These are phyloP conservation scores for Sphaerulina vaccinii DNA, from an alignment of 2,329 filamentous ascomycete genomes.

Conservation along the genomic window DNA sequence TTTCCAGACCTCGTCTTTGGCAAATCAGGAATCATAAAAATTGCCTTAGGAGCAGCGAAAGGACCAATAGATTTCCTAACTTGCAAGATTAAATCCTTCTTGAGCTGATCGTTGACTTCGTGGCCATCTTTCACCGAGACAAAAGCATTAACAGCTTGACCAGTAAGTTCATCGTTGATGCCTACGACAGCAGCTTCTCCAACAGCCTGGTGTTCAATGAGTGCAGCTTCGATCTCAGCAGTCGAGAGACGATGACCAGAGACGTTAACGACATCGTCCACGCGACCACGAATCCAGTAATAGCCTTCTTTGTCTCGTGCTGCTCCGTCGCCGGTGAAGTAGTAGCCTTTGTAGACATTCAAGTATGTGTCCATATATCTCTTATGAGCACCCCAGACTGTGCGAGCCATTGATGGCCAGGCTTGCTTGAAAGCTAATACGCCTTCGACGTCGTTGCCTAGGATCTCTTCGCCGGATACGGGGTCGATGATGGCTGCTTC, in stretches of 20 bases:
- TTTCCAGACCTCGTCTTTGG: conserved; percentile 97
- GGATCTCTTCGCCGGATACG: conserved; percentile 86
- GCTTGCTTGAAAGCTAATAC: conserved; percentile 95
- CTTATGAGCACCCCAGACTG: conserved; percentile 96
- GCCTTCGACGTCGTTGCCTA: conserved; percentile 95
- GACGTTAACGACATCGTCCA: conserved; percentile 98
- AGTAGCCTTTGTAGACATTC: conserved; percentile 97
- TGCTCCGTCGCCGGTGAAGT: conserved; percentile 92
- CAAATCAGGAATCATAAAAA: conserved; percentile 87
- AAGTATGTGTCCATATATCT: conserved; percentile 98
- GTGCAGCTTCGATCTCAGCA: conserved; percentile 94
- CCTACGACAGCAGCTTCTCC: conserved; percentile 96
- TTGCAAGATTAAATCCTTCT: conserved; percentile 91
- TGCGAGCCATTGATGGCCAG: conserved; percentile 98
- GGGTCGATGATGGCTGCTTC: conserved; percentile 97
- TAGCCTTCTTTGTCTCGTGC: conserved; percentile 96
- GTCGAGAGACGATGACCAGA: conserved; percentile 94
- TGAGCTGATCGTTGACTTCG: conserved; percentile 73
- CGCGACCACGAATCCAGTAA: conserved; percentile 99
- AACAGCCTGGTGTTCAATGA: conserved; percentile 85
- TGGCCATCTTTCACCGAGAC: conserved; percentile 85
- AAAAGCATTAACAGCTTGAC: conserved; percentile 96
- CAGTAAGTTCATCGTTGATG: conserved; percentile 87
- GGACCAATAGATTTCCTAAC: conserved; percentile 97
- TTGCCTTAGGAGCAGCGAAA: conserved; percentile 92